Evolutionary conservation across 1,284 basidiomycete species (phyloP), one percentile per base, ranked within the genome.

Genomic region (Cryptococcus jaspeensis): DNA sequence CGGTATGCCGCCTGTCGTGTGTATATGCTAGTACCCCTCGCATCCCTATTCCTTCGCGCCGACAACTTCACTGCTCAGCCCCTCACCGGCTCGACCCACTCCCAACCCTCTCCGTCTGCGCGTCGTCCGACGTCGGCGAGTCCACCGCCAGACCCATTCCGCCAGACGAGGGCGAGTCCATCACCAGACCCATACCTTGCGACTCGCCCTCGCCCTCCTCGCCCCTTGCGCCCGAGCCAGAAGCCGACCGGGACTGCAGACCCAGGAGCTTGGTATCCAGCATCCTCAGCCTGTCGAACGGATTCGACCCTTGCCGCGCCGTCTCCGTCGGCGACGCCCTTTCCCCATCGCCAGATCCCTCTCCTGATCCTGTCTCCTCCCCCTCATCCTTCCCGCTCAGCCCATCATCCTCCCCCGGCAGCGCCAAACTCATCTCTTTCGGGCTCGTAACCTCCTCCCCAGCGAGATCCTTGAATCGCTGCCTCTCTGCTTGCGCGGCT

Each of bases 311-410:
- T 66, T 2, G 72, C 71, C 9, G 52, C 65, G 1, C 75, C 75
- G 1, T 65, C 67, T 8, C 67, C 71, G 1, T 46, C 40, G 20
- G 61, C 60, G n/a, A 71, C 73, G n/a, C 69, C 76, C 59, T 76
- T 75, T 62, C 69, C 73, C 50, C 55, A 65, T 22, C 73, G 74
- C 22, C 60, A 76, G 11, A 50, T 75, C n/a, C 53, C 5, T 32
- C 28, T 32, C 28, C 28, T 5, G 28, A 32, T 9, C 23, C 48
- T 4, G 16, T 25, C 7, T 42, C 45, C 22, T 41, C 40, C 4
- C 35, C 36, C 13, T 55, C 41, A 11, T n/a, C 39, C 16, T n/a
- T n/a, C 7, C 15, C 36, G 28, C 15, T 12, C 9, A 9, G 18
- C 2, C 15, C 25, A 5, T 25, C 35, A n/a, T 52, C 49, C 20